Conservation (phyloP, 1,284 basidiomycete genomes). For the Heimioporus retisporus region DNA sequence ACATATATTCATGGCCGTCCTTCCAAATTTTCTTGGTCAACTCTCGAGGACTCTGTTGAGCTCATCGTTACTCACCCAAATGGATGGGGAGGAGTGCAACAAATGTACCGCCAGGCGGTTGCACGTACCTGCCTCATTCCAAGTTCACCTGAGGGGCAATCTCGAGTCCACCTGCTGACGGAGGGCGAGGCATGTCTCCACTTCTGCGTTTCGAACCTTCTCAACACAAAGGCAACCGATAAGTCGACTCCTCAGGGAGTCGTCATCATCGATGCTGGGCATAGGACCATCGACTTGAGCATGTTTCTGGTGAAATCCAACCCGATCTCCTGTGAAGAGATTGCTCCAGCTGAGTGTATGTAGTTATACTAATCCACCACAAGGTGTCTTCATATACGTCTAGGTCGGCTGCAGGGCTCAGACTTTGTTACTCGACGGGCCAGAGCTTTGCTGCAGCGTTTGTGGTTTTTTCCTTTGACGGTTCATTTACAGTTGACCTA, state of each 20-base stretch:
- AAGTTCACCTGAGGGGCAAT: conserved; percentile 26
- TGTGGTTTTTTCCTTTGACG: conserved; percentile 8
- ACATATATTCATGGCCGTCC: conserved; percentile 49
- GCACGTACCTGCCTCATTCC: conserved; percentile 38
- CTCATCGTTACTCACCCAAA: conserved; percentile 32
- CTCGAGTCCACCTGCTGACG: conserved; percentile 51
- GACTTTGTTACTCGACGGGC: conserved; percentile 52
- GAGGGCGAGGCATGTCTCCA: conserved; percentile 59
- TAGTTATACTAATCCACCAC: background rate
- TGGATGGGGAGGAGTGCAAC: no score
- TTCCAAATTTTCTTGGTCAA: conserved; percentile 32
- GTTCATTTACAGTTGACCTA: conserved; percentile 44
- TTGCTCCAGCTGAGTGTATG: conserved; percentile 48
- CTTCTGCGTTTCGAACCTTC: conserved; percentile 51
- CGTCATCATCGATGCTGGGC: conserved; percentile 47
- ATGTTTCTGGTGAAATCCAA: conserved; percentile 45
- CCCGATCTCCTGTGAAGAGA: conserved; percentile 42
- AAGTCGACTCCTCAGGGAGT: conserved; percentile 2
- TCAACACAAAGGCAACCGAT: conserved; percentile 26
- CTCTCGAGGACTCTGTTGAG: conserved; percentile 30
- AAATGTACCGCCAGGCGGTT: conserved; percentile 41
- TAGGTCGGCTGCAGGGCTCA: conserved; percentile 33
- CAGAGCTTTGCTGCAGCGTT: conserved; percentile 35
- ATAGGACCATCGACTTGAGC: conserved; percentile 54
- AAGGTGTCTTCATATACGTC: background rate